Base-by-base conservation (phyloP, 257 asterid genomes). In the Agastache rugosa region DNA sequence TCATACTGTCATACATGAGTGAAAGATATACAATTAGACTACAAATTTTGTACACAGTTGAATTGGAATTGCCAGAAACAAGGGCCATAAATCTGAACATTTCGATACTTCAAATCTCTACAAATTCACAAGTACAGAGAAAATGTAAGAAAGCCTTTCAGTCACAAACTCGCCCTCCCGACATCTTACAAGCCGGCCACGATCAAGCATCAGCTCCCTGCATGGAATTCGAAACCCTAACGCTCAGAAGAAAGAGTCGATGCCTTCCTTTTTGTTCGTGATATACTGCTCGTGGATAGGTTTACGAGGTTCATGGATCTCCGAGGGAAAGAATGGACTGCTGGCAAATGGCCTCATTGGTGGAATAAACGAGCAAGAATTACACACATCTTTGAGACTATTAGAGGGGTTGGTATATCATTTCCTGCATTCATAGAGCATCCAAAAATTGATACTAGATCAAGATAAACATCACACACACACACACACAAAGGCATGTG, bases 391-490 rank as follows among this genome's bases (percentile, higher is more conserved):
- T 47, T 63, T 8, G 31, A 60, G 42, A 67, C 16, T 41, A 47
- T 84, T 85, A 84, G 15, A 82, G 76, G 74, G 75, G 78, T 79
- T 87, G 85, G 25, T 86, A 90, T 39, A 80, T 48, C 96, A 90
- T 90, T 77, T 86, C 91, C 96, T 90, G 89, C 67, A 72, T 55
- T 77, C n/a, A 34, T 12, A 55, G 53, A 60, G 70, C 27, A 64
- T 6, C 42, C 34, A 47, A 48, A 20, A 12, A n/a, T 61, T 8
- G n/a, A 22, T 50, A n/a, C 19, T 50, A 22, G n/a, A 56, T 11
- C 41, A 27, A 37, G 8, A 11, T 0, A 41, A 47, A 37, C 7
- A 11, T 0, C 48, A 63, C 67, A 61, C 12, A 61, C 23, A 56
- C 61, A 53, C 35, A 53, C 27, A 53, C 6, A 42, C 6, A 5